phyloP scores from a whole-genome alignment of 768 basidiomycete species.

The Tulasnella sp. region DNA sequence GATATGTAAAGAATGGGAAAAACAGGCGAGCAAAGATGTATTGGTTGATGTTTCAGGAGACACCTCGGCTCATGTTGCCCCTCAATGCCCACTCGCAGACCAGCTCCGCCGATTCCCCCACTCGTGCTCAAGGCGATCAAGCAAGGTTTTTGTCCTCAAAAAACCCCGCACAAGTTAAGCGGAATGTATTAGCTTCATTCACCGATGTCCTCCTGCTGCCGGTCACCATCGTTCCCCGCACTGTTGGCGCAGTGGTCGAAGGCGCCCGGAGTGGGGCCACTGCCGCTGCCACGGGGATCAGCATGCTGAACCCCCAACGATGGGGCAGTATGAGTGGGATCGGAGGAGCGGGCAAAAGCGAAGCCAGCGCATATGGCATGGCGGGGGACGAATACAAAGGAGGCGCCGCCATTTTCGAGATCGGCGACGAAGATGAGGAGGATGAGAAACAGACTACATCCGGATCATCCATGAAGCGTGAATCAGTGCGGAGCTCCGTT shows the following conservation, averaged over 20 bases:
- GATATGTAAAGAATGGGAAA: constrained; percentile 73
- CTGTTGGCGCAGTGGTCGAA: constrained; percentile 30
- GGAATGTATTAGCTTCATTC: constrained; percentile 86
- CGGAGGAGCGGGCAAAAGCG: background rate
- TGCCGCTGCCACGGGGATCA: constrained; percentile 69
- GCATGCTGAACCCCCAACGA: constrained; percentile 81
- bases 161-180: constrained; percentile 85
- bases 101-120: too few relatives aligned
- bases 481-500: background rate
- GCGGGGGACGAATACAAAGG: constrained; percentile 2
- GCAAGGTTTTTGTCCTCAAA: constrained; percentile 68
- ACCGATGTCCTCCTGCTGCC: constrained; percentile 80
- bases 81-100: background rate
- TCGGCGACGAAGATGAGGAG: constrained; percentile 19
- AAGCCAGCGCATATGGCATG: background rate
- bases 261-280: constrained; percentile 26
- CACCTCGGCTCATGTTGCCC: background rate
- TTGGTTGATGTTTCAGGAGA: background rate
- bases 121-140: too few relatives aligned
- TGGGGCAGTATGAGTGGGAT: constrained; percentile 47
- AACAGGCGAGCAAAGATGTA: constrained; percentile 36
- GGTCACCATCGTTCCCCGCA: constrained; percentile 89
- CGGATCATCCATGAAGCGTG: constrained; percentile 5
- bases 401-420: constrained; percentile 17
- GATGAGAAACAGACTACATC: constrained; percentile 12